Conservation (phyloP, 176 grass and related monocot species). For the Rhynchospora tenuis region DNA sequence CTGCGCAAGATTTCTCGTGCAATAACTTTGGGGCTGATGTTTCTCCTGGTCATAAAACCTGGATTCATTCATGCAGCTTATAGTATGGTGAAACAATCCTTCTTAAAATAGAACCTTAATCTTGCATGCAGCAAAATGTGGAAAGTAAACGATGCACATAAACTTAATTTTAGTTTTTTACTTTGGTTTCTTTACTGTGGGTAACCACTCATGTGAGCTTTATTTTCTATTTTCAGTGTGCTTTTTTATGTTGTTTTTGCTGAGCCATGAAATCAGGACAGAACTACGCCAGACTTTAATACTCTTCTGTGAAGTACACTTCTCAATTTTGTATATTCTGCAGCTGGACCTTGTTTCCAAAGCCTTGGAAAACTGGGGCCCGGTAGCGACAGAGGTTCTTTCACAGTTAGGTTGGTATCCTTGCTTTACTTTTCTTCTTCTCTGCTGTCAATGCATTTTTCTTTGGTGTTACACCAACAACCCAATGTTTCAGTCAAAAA, state of each 20-base stretch:
- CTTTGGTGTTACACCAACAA: background rate
- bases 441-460: slow-evolving; percentile 15
- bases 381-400: slow-evolving; percentile 66
- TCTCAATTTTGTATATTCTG: slow-evolving; percentile 88
- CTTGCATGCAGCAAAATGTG: background rate
- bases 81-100: slow-evolving; percentile 81
- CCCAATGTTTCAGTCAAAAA: background rate
- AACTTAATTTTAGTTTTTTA: background rate
- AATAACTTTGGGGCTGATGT: slow-evolving; percentile 82
- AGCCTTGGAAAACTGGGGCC: slow-evolving; percentile 54
- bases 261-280: slow-evolving; percentile 71
- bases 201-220: background rate
- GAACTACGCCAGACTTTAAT: slow-evolving; percentile 79
- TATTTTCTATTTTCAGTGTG: slow-evolving; percentile 48
- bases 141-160: slow-evolving; percentile 1
- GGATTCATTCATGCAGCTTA: slow-evolving; percentile 97
- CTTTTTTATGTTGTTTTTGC: slow-evolving; percentile 91
- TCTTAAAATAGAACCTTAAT: slow-evolving; percentile 38
- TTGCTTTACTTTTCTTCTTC: slow-evolving; percentile 21
- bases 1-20: slow-evolving; percentile 88
- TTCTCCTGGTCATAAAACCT: slow-evolving; percentile 93
- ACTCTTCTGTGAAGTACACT: slow-evolving; percentile 84
- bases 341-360: slow-evolving; percentile 86
- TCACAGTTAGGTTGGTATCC: slow-evolving; percentile 76
- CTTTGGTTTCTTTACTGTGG: slow-evolving; percentile 3